phyloP scores from a whole-genome alignment of 2,329 filamentous ascomycete genomes.

The Ophiostoma sp. region DNA sequence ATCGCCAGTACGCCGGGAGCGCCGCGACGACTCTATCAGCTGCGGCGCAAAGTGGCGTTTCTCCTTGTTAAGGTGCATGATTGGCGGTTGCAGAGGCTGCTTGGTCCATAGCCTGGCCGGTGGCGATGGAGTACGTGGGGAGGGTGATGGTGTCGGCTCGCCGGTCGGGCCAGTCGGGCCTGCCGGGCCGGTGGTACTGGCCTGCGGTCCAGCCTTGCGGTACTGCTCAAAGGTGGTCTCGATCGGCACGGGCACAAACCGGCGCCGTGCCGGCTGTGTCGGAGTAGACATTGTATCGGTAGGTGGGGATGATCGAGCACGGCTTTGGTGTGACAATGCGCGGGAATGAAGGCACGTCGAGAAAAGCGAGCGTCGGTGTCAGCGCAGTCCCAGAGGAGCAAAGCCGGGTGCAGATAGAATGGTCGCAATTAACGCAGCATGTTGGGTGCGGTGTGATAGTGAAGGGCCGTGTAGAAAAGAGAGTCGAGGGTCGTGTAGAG shows the following conservation, averaged over 20 bases:
- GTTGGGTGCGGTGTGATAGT: neutral
- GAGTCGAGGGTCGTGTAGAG: neutral
- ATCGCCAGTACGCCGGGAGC: conserved; percentile 63
- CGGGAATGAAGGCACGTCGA: neutral
- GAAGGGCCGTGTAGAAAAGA: neutral
- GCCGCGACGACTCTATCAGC: conserved; percentile 71
- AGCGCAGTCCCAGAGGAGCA: too few relatives aligned
- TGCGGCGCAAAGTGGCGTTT: conserved; percentile 65
- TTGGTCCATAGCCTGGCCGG: conserved; percentile 17
- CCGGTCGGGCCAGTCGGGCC: conserved; percentile 31
- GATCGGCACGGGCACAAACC: conserved; percentile 64
- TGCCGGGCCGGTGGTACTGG: conserved; percentile 43
- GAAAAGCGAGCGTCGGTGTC: neutral
- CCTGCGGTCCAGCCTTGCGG: conserved; percentile 30
- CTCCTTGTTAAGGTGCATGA: conserved; percentile 26
- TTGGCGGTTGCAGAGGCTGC: neutral
- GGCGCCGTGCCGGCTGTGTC: conserved; percentile 34
- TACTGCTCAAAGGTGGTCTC: conserved; percentile 63
- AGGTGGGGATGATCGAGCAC: neutral
- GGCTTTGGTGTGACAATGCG: neutral
- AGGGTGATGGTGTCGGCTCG: conserved; percentile 49
- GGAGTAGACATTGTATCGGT: conserved; percentile 9
- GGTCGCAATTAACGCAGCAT: neutral
- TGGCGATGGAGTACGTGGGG: conserved; percentile 39
- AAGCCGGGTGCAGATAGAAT: too few relatives aligned